phyloP scores from a whole-genome alignment of 2,329 filamentous ascomycete genomes.

The Stachybotrys elegans region DNA sequence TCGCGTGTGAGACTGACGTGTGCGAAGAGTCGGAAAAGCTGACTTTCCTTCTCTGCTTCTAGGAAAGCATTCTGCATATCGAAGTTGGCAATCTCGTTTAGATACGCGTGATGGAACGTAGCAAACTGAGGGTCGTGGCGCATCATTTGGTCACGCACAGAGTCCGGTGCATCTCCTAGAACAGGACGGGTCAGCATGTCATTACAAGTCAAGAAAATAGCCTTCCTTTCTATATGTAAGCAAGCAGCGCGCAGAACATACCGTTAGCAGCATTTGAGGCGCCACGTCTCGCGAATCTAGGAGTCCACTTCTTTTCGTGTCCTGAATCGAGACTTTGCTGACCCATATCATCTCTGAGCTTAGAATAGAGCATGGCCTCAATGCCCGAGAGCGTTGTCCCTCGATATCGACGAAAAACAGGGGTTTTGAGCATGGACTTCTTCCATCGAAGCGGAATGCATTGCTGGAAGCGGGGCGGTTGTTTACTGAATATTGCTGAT shows the following conservation, averaged over 20 bases:
- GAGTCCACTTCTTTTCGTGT: conserved; percentile 8
- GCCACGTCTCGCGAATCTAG: conserved; percentile 10
- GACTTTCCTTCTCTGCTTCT: conserved; percentile 10
- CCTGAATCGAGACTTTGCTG: conserved; percentile 14
- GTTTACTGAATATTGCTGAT: background rate
- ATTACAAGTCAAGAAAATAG: background rate
- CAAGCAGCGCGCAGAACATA: background rate
- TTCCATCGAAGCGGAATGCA: conserved; percentile 16
- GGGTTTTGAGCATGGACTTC: conserved; percentile 13
- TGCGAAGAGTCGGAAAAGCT: conserved; percentile 9
- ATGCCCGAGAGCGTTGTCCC: conserved; percentile 2
- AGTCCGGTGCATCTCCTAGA: conserved; percentile 17
- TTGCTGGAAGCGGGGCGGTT: conserved; percentile 4
- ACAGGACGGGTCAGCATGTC: background rate
- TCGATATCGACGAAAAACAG: conserved; percentile 12
- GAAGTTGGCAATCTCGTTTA: conserved; percentile 22
- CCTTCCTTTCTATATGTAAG: background rate
- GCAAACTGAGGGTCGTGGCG: conserved; percentile 19
- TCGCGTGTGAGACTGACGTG: conserved; percentile 20
- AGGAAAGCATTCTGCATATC: conserved; percentile 23
- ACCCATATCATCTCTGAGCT: conserved; percentile 16
- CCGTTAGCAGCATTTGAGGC: conserved; percentile 11
- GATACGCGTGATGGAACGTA: conserved; percentile 21
- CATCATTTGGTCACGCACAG: conserved; percentile 22
- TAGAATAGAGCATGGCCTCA: conserved; percentile 15